Percentiles rank a stretch among this genome's conserved stretches.
Evolutionary conservation across 2,329 filamentous ascomycete genomes (phyloP).

Genomic region (Aspergillus amoenus): DNA sequence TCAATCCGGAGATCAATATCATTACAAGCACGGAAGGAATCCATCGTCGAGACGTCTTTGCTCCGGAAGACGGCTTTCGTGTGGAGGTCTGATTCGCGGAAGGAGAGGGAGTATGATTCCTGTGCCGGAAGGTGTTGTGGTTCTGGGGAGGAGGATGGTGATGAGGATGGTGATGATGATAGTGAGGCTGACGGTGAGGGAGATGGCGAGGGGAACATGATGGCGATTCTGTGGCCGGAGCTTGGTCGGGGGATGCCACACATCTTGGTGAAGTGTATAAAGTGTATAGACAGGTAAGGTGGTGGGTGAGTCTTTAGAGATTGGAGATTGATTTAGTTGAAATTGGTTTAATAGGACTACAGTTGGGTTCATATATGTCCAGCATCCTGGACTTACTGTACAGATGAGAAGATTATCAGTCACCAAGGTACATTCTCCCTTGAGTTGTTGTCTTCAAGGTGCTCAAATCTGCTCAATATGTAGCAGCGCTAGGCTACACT

Average conservation of each 20-base stretch:
- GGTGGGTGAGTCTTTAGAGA: too few relatives aligned
- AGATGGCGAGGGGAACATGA: slow-evolving; percentile 28
- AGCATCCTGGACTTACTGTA: background rate
- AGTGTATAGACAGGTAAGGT: too few relatives aligned
- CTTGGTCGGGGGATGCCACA: slow-evolving; percentile 53
- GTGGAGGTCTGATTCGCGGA: slow-evolving; percentile 20
- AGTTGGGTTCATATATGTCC: background rate
- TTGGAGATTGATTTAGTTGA: background rate
- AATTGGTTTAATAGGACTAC: background rate
- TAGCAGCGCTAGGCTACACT: background rate
- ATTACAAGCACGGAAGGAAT: slow-evolving; percentile 19
- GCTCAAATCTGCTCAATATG: slow-evolving; percentile 14
- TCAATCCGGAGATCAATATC: slow-evolving; percentile 34
- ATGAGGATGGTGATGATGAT: slow-evolving; percentile 30
- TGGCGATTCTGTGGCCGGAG: slow-evolving; percentile 36
- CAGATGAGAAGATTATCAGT: slow-evolving; percentile 9
- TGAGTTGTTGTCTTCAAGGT: slow-evolving; percentile 6
- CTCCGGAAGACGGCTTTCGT: slow-evolving; percentile 29
- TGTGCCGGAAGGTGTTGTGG: slow-evolving; percentile 1
- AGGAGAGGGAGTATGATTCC: slow-evolving; percentile 30
- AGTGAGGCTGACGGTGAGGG: slow-evolving; percentile 27
- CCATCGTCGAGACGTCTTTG: slow-evolving; percentile 21
- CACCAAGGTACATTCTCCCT: slow-evolving; percentile 5
- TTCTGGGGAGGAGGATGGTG: slow-evolving; percentile 1
- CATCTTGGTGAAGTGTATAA: slow-evolving; percentile 14